A percentile compares a stretch with the other conserved stretches of the same genome.
Evolutionary conservation across 1,284 basidiomycete genomes (phyloP).

Genomic region (Fomitopsis palustris): DNA sequence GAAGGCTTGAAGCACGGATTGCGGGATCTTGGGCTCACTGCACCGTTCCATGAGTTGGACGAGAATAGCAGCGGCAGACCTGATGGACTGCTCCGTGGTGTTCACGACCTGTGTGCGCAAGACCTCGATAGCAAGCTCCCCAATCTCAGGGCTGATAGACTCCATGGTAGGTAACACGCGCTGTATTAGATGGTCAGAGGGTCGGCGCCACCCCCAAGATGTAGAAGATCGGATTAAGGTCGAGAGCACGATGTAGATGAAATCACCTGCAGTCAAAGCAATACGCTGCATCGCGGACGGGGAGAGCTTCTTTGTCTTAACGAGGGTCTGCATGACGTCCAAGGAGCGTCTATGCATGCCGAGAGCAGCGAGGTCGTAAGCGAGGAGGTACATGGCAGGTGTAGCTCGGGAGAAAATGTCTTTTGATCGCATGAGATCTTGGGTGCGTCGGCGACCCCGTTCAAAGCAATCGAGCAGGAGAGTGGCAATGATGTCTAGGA

Average conservation of each 20-base stretch:
- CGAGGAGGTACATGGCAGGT: constrained; percentile 1
- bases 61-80: constrained; percentile 9
- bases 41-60: constrained; percentile 12
- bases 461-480: background rate
- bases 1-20: constrained; percentile 22
- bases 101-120: constrained; percentile 13
- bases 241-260: constrained; percentile 40
- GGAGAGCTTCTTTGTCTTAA: constrained; percentile 30
- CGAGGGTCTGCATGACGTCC: constrained; percentile 30
- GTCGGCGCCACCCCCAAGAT: constrained; percentile 44
- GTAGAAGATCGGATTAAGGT: constrained; percentile 45
- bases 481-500: background rate
- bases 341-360: constrained; percentile 15
- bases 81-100: constrained; percentile 15
- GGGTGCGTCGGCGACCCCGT: background rate
- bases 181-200: constrained; percentile 36
- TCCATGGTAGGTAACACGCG: constrained; percentile 4
- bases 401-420: background rate
- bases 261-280: constrained; percentile 31
- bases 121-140: constrained; percentile 12
- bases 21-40: constrained; percentile 11
- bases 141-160: constrained; percentile 9
- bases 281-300: constrained; percentile 35
- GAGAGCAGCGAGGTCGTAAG: constrained; percentile 10
- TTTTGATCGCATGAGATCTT: background rate